A percentile compares a stretch with the other conserved stretches of the same genome.
phyloP scores from a whole-genome alignment of 1,284 basidiomycete genomes.

The Sanghuangporus weigelae region DNA sequence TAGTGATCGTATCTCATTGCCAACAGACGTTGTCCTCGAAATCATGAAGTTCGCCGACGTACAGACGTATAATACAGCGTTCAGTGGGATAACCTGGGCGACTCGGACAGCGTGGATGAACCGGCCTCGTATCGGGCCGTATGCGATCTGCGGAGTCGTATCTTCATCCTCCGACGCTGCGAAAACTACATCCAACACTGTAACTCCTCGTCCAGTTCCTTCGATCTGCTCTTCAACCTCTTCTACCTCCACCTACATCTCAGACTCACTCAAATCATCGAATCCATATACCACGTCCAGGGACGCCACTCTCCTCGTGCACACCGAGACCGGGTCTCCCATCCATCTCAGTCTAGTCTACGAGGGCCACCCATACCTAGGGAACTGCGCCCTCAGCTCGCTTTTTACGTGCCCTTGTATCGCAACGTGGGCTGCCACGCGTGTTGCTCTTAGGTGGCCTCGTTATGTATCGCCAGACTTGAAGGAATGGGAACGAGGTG shows the following conservation, averaged over 20 bases:
- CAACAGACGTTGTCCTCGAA: background rate
- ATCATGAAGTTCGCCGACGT: background rate
- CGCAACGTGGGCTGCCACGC: background rate
- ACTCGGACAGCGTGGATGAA: background rate
- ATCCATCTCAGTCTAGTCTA: background rate
- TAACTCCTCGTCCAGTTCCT: background rate
- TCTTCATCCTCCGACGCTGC: background rate
- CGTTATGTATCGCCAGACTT: background rate
- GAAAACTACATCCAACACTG: background rate
- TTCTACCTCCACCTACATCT: background rate
- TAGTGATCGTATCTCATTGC: background rate
- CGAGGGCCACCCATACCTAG: background rate
- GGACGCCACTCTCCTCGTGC: background rate
- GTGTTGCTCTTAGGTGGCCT: background rate
- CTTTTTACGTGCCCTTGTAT: background rate
- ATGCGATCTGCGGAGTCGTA: background rate
- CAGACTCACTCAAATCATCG: too few species aligned
- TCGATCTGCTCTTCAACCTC: background rate
- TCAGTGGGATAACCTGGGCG: background rate
- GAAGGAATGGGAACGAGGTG: background rate
- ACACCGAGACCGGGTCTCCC: background rate
- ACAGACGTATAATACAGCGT: background rate
- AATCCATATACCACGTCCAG: too few species aligned
- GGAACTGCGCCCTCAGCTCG: background rate
- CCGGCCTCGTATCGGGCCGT: background rate